Evolutionary conservation across 2,329 filamentous ascomycete species (phyloP).

Genomic region (Chalaropsis ovoidea): DNA sequence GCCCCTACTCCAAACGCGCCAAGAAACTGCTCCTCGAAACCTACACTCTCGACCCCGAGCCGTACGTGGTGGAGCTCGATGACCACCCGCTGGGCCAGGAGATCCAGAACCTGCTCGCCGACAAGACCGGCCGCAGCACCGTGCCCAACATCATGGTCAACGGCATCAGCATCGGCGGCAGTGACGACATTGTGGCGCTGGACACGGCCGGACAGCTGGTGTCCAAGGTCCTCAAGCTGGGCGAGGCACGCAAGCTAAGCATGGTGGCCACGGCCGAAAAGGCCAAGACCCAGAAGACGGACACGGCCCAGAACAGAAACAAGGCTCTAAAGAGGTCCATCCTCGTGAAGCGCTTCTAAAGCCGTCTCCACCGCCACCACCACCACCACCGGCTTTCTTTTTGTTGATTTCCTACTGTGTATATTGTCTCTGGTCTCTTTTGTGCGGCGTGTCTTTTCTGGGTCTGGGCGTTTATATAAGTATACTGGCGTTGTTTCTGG

Average conservation of each 20-base stretch:
- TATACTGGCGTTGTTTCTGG: slow-evolving; percentile 6
- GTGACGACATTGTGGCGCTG: slow-evolving; percentile 71
- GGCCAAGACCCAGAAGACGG: slow-evolving; percentile 5
- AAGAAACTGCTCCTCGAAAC: slow-evolving; percentile 76
- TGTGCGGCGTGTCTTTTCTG: neutral
- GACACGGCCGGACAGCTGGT: slow-evolving; percentile 57
- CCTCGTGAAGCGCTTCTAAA: slow-evolving; percentile 14
- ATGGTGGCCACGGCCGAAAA: slow-evolving; percentile 21
- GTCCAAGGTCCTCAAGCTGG: slow-evolving; percentile 62
- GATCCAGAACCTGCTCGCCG: slow-evolving; percentile 61
- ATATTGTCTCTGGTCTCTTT: slow-evolving; percentile 1
- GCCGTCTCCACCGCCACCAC: no score
- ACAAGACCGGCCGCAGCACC: slow-evolving; percentile 69
- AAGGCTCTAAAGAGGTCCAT: slow-evolving; percentile 13
- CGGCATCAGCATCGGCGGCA: slow-evolving; percentile 78
- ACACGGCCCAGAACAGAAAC: slow-evolving; percentile 15
- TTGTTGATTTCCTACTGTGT: neutral
- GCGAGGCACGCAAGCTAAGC: slow-evolving; percentile 37
- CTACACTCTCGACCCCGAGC: slow-evolving; percentile 71
- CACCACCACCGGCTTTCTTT: neutral
- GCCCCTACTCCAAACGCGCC: slow-evolving; percentile 72
- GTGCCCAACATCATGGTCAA: slow-evolving; percentile 89
- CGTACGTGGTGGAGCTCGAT: slow-evolving; percentile 86
- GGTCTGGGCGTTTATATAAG: slow-evolving; percentile 8
- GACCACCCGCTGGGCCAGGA: slow-evolving; percentile 60